Evolutionary conservation across 225 moss, liverwort and hornwort genomes (phyloP).

Genomic region (Neckera pumila): DNA sequence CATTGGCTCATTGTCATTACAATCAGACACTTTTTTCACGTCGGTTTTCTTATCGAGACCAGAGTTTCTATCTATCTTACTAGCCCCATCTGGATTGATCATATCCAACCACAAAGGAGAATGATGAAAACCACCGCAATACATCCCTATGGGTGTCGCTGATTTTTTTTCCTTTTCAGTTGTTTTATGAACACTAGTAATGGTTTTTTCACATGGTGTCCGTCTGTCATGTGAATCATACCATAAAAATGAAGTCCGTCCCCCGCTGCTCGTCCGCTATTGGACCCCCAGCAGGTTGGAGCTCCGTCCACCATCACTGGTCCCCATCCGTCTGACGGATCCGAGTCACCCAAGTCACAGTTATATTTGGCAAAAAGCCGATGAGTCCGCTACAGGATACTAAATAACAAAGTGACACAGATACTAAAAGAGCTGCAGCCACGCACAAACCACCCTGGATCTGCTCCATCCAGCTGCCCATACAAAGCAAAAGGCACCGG

Average conservation of each 20-base stretch:
- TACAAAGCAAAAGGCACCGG: not conserved
- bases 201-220: not conserved
- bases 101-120: not conserved
- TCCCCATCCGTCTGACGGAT: too few species aligned
- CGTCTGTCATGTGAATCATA: not conserved
- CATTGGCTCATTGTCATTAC: too few species aligned
- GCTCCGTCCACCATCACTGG: too few species aligned
- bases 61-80: too few species aligned
- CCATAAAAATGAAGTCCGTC: too few species aligned
- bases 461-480: not conserved
- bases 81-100: not conserved
- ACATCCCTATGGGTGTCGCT: fast-evolving
- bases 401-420: not conserved
- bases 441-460: not conserved
- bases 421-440: not conserved
- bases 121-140: not conserved
- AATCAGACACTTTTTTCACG: too few species aligned
- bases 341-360: too few species aligned
- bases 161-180: fast-evolving
- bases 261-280: not conserved
- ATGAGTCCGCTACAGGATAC: not conserved
- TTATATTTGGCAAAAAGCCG: not conserved
- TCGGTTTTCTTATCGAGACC: too few species aligned
- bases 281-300: slow-evolving; percentile 7
- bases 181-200: not conserved